Percentiles rank a stretch among this genome's conserved stretches.
Conservation (phyloP, 192 early-diverging fungal species). For the Coemansia guatemalensis region DNA sequence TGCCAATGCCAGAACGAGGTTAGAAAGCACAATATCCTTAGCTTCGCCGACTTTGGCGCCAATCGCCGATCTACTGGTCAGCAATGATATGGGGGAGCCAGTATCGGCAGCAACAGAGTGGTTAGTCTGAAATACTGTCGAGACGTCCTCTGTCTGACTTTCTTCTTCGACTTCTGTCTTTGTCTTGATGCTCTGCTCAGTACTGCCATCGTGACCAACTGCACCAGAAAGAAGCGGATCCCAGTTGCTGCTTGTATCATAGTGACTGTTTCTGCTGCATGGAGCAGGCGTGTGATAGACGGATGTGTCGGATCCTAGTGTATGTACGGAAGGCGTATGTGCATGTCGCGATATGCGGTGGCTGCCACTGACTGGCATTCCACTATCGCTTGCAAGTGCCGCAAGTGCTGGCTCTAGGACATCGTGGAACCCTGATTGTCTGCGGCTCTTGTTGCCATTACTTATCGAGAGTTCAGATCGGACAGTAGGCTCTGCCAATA, state of each 20-base stretch:
- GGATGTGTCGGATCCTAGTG: background rate
- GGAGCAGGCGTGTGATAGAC: too few species aligned
- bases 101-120: background rate
- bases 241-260: background rate
- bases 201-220: background rate
- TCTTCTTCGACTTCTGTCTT: background rate
- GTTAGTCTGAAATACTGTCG: background rate
- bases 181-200: background rate
- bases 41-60: constrained; percentile 6
- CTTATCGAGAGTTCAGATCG: background rate
- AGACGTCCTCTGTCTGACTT: background rate
- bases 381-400: constrained; percentile 17
- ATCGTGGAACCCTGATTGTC: constrained; percentile 17
- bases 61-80: background rate
- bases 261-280: too few species aligned
- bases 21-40: constrained; percentile 40
- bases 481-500: background rate
- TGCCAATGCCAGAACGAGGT: constrained; percentile 37
- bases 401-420: constrained; percentile 24
- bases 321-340: background rate
- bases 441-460: constrained; percentile 2
- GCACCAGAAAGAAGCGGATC: background rate
- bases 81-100: background rate
- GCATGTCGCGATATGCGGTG: background rate
- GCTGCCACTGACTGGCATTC: background rate